Evolutionary conservation across 1,139 yeast species (phyloP).

Genomic region (Waltiozyma sp.): DNA sequence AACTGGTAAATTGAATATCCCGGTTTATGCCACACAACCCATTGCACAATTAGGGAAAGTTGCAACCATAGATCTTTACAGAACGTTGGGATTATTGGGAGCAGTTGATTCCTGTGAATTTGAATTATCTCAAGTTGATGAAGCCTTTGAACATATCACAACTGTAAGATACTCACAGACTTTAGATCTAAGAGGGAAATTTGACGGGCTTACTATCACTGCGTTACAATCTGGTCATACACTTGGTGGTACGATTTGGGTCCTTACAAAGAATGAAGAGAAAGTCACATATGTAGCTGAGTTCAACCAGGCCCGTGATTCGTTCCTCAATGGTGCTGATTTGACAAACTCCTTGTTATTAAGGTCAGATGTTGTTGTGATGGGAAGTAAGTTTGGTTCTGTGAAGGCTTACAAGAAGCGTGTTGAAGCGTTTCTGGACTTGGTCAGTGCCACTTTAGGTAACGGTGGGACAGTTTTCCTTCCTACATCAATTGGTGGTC

Average conservation of each 20-base stretch:
- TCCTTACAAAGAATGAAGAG: slow-evolving; percentile 62
- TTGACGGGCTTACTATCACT: slow-evolving; percentile 58
- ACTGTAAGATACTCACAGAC: slow-evolving; percentile 76
- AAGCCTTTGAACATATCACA: slow-evolving; percentile 58
- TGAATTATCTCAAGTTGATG: slow-evolving; percentile 70
- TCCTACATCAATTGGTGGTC: slow-evolving; percentile 77
- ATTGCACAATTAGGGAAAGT: slow-evolving; percentile 80
- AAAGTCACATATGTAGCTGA: slow-evolving; percentile 78
- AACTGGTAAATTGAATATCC: slow-evolving; percentile 37
- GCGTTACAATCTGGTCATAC: slow-evolving; percentile 92
- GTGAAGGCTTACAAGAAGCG: slow-evolving; percentile 54
- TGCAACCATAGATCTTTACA: slow-evolving; percentile 70
- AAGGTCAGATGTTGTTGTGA: slow-evolving; percentile 46
- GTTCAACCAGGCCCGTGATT: slow-evolving; percentile 91
- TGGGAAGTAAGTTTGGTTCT: slow-evolving; percentile 33
- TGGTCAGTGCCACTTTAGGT: slow-evolving; percentile 58
- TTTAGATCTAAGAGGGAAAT: slow-evolving; percentile 39
- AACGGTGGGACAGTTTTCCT: slow-evolving; percentile 66
- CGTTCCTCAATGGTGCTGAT: slow-evolving; percentile 74
- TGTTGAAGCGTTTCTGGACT: slow-evolving; percentile 49
- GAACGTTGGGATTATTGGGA: slow-evolving; percentile 65
- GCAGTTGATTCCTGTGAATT: slow-evolving; percentile 52
- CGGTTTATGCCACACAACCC: slow-evolving; percentile 82
- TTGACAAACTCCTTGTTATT: slow-evolving; percentile 50
- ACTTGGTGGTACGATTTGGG: slow-evolving; percentile 81